These are phyloP conservation scores for Cytidiella melzeri DNA, from an alignment of 768 basidiomycete genomes.

Conservation along the genomic window DNA sequence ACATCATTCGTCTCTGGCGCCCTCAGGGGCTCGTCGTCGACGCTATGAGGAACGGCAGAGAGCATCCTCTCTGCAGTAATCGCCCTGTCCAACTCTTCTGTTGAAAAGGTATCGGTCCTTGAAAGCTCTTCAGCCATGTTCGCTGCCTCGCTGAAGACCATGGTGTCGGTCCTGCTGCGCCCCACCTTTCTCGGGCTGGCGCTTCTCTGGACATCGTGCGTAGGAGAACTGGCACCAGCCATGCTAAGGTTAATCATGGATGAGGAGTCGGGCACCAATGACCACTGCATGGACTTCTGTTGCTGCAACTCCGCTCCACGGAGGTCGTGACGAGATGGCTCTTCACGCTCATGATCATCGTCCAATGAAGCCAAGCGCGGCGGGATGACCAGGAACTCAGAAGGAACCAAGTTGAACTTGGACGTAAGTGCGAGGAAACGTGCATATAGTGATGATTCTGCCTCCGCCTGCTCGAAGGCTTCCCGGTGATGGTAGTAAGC, in stretches of 20 bases:
- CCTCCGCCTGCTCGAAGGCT: conserved; percentile 84
- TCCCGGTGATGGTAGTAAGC: conserved; percentile 95
- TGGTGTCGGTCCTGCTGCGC: conserved; percentile 42
- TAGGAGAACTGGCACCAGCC: conserved; percentile 3
- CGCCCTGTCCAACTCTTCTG: conserved; percentile 5
- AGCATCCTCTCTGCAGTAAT: conserved; percentile 9
- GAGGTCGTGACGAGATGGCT: conserved; percentile 7
- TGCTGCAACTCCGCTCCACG: not conserved
- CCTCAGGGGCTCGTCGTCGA: not conserved
- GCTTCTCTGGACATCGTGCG: not conserved
- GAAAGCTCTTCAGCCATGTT: conserved; percentile 35
- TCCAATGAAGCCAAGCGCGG: conserved; percentile 31
- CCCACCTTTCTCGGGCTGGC: conserved; percentile 8
- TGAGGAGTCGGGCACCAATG: not conserved
- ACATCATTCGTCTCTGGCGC: not conserved
- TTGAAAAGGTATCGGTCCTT: conserved; percentile 14
- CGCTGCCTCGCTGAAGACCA: conserved; percentile 53
- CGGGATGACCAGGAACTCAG: conserved; percentile 81
- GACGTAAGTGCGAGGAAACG: conserved; percentile 82
- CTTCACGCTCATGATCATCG: conserved; percentile 22
- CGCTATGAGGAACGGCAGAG: not conserved
- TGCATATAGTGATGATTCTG: conserved; percentile 83
- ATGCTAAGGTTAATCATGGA: conserved; percentile 5
- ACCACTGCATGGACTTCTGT: not conserved
- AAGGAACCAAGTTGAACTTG: conserved; percentile 75